Evolutionary conservation across 768 basidiomycete species (phyloP).

Genomic region (Tubosaeta sp.): DNA sequence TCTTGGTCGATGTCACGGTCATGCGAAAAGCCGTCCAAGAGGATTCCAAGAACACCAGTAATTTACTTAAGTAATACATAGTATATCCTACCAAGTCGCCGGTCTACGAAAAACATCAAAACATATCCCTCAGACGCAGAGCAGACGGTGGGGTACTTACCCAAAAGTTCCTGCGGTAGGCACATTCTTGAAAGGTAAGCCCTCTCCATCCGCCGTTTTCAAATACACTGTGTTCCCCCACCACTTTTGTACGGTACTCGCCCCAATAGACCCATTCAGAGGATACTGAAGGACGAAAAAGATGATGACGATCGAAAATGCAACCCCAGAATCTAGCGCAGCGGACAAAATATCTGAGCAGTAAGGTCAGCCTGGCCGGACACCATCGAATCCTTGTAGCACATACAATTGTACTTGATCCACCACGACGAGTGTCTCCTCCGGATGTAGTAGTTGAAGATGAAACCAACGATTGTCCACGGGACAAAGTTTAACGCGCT

Average conservation of each 20-base stretch:
- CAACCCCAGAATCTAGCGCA: conserved; percentile 68
- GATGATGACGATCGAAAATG: conserved; percentile 49
- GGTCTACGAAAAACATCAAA: not conserved
- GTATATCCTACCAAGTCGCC: not conserved
- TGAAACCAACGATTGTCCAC: conserved; percentile 61
- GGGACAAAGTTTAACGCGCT: conserved; percentile 61
- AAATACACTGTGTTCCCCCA: conserved; percentile 44
- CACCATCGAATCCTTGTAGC: too few relatives aligned
- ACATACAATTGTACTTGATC: conserved; percentile 47
- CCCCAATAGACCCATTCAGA: conserved; percentile 53
- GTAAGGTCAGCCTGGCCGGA: too few relatives aligned
- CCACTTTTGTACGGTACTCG: conserved; percentile 52
- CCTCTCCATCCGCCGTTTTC: conserved; percentile 26
- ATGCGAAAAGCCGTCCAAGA: too few relatives aligned
- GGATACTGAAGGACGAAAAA: conserved; percentile 67
- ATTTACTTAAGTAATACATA: too few relatives aligned
- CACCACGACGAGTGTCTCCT: conserved; percentile 63
- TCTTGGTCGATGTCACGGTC: not conserved
- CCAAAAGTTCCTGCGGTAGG: conserved; percentile 22
- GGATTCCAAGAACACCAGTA: too few relatives aligned
- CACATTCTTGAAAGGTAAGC: conserved; percentile 9
- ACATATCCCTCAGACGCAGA: too few relatives aligned
- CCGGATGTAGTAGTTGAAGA: conserved; percentile 61
- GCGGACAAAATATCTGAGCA: conserved; percentile 68
- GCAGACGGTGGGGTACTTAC: too few relatives aligned